A percentile compares a stretch with the other conserved stretches of the same genome.
Conservation (phyloP, 2,329 filamentous ascomycete species). For the Madurella mycetomatis region DNA sequence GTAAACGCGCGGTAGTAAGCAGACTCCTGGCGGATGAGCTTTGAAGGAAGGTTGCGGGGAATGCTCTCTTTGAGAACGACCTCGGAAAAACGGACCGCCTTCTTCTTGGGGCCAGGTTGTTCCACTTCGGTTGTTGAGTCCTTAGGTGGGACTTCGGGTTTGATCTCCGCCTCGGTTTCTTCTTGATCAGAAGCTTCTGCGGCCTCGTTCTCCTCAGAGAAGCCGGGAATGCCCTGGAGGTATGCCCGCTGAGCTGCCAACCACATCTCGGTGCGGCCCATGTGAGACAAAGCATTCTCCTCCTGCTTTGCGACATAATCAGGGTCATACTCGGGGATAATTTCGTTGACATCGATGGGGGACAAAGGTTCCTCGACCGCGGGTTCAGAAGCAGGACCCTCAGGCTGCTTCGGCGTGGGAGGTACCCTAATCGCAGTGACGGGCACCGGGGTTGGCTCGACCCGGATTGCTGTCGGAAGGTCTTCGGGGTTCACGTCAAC, state of each 20-base stretch:
- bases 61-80: slow-evolving; percentile 41
- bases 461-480: slow-evolving; percentile 57
- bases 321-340: slow-evolving; percentile 67
- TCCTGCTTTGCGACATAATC: slow-evolving; percentile 71
- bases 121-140: slow-evolving; percentile 10
- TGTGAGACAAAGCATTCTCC: slow-evolving; percentile 63
- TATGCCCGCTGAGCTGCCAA: slow-evolving; percentile 77
- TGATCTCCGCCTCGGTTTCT: slow-evolving; percentile 36
- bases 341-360: slow-evolving; percentile 53
- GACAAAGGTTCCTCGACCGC: slow-evolving; percentile 34
- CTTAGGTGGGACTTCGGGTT: slow-evolving; percentile 30
- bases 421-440: slow-evolving; percentile 31
- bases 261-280: slow-evolving; percentile 85
- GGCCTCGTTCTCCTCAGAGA: slow-evolving; percentile 40
- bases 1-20: slow-evolving; percentile 89
- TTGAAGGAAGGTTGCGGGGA: slow-evolving; percentile 48
- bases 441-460: slow-evolving; percentile 36
- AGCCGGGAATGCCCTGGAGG: slow-evolving; percentile 61
- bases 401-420: slow-evolving; percentile 21
- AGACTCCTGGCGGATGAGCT: slow-evolving; percentile 58
- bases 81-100: slow-evolving; percentile 71
- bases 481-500: slow-evolving; percentile 51
- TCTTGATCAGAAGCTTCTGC: slow-evolving; percentile 30
- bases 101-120: slow-evolving; percentile 47
- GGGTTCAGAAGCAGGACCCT: slow-evolving; percentile 27